These are phyloP conservation scores for Fusarium sp. DNA, from an alignment of 2,329 filamentous ascomycete species.

Conservation along the genomic window DNA sequence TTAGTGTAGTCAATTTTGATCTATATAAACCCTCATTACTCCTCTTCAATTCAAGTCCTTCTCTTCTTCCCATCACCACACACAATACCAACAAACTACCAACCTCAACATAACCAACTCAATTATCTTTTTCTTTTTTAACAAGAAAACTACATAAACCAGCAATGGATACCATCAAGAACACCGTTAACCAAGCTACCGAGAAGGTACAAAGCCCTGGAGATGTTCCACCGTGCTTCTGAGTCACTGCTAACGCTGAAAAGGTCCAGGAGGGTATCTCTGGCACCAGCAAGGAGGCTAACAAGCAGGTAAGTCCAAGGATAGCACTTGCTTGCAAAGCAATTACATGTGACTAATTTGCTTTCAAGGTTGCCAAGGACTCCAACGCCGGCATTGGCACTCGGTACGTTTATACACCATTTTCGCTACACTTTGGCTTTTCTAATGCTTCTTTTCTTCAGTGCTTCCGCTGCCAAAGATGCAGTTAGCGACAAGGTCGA, in stretches of 20 bases:
- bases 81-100: slow-evolving; percentile 10
- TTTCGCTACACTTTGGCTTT: background rate
- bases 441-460: slow-evolving; percentile 30
- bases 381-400: slow-evolving; percentile 61
- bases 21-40: slow-evolving; percentile 37
- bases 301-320: slow-evolving; percentile 60
- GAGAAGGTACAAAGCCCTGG: background rate
- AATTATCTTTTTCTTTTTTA: slow-evolving; percentile 1
- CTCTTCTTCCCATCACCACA: slow-evolving; percentile 10
- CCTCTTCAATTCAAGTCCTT: background rate
- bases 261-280: slow-evolving; percentile 65
- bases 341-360: background rate
- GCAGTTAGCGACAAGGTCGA: slow-evolving; percentile 58
- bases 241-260: slow-evolving; percentile 48
- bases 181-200: slow-evolving; percentile 64
- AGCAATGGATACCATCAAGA: slow-evolving; percentile 65
- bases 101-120: slow-evolving; percentile 10
- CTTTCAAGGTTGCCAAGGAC: slow-evolving; percentile 66
- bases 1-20: background rate
- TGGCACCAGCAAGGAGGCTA: slow-evolving; percentile 72
- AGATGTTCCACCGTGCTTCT: background rate
- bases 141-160: slow-evolving; percentile 10
- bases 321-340: background rate
- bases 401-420: slow-evolving; percentile 54
- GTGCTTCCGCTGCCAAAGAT: slow-evolving; percentile 60